These are phyloP conservation scores for Sugiyamaella neomexicana DNA, from an alignment of 1,139 yeast genomes.

Conservation along the genomic window DNA sequence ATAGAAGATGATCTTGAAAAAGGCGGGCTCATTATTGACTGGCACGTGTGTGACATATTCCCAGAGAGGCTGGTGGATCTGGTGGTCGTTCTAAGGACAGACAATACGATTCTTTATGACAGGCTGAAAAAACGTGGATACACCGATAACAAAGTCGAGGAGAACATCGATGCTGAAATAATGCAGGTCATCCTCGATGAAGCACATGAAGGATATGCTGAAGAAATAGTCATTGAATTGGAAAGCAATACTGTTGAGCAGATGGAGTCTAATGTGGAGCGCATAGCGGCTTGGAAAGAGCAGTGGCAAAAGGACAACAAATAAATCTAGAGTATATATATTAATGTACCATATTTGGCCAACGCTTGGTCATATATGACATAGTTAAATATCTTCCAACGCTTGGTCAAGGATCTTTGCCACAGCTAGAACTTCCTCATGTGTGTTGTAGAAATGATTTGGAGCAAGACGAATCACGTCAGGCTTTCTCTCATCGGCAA, in stretches of 20 bases:
- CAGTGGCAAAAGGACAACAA: slow-evolving; percentile 55
- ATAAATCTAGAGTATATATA: not conserved
- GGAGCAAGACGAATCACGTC: slow-evolving; percentile 86
- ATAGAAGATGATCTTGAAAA: slow-evolving; percentile 73
- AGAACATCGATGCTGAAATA: slow-evolving; percentile 93
- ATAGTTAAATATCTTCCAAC: no score
- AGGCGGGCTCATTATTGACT: slow-evolving; percentile 89
- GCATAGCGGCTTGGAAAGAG: slow-evolving; percentile 71
- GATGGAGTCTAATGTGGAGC: slow-evolving; percentile 73
- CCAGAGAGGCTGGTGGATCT: slow-evolving; percentile 91
- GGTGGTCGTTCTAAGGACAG: slow-evolving; percentile 83
- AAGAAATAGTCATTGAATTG: slow-evolving; percentile 79
- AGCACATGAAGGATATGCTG: slow-evolving; percentile 77
- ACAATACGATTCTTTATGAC: slow-evolving; percentile 69
- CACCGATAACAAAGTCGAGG: slow-evolving; percentile 77
- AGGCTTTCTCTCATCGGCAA: slow-evolving; percentile 89
- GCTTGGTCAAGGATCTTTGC: slow-evolving; percentile 50
- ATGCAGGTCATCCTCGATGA: slow-evolving; percentile 91
- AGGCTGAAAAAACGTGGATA: slow-evolving; percentile 69
- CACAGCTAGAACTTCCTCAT: slow-evolving; percentile 57
- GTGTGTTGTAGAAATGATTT: slow-evolving; percentile 76
- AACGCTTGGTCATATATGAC: not conserved
- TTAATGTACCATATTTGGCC: not conserved
- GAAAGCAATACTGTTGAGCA: slow-evolving; percentile 70
- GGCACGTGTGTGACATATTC: slow-evolving; percentile 97